Base-by-base conservation (phyloP, 1,284 basidiomycete genomes). In the Pseudozyma flocculosa region DNA sequence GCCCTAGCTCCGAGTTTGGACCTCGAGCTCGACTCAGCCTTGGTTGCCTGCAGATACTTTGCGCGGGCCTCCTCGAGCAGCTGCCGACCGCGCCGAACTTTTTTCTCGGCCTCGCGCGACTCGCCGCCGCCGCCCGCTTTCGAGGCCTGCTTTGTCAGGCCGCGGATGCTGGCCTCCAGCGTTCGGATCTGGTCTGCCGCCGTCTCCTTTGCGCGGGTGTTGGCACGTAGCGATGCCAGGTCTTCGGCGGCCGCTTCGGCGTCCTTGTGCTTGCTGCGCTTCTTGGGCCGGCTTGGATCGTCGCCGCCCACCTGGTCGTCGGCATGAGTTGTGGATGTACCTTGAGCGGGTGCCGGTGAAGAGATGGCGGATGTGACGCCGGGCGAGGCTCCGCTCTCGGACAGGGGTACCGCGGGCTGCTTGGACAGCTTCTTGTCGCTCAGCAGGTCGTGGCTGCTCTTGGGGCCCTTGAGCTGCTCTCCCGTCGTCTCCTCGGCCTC, bases 381-480 rank as follows among this genome's bases (percentile, higher is more conserved):
- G n/a, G n/a, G n/a, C n/a, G n/a, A n/a, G n/a, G n/a, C n/a, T n/a
- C n/a, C n/a, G n/a, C n/a, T n/a, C 36, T 9, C 36, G 1, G 4
- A n/a, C 13, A 24, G 22, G 13, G n/a, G 39, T 3, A 15, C 10
- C 19, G 45, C 45, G n/a, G 39, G 13, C 29, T 61, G 41, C 44
- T 65, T 68, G 23, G 64, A 55, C 7, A 70, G 60, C 43, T 45
- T 57, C 45, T 54, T 64, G 38, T 73, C 72, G 22, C 70, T 54
- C 7, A 77, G 47, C 23, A 77, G 39, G 40, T 77, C 73, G 38
- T 76, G 72, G 39, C 68, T 72, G 53, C 73, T 76, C 38, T 72
- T 76, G 2, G 67, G 62, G 23, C 68, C 48, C 22, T 48, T 53
- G 26, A 61, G 17, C 2, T 10, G 24, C 7, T 44, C 58, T 5